Conservation (phyloP, 176 grass and related monocot genomes). For the Cocos nucifera region DNA sequence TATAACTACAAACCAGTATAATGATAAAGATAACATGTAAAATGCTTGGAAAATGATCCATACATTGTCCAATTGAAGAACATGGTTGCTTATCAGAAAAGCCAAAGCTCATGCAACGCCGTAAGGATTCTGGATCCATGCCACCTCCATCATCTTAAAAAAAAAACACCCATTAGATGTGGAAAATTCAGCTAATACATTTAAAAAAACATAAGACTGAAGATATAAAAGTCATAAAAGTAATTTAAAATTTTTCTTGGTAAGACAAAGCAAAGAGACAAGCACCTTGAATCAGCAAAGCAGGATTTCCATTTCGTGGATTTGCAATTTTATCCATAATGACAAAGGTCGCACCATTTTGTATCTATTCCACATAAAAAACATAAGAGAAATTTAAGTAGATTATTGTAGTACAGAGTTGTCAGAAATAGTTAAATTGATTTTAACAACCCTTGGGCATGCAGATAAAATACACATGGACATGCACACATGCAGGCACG, state of each 20-base stretch:
- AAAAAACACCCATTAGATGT: background rate
- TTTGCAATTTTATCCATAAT: conserved; percentile 45
- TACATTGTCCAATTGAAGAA: conserved; percentile 75
- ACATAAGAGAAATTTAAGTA: too few species aligned
- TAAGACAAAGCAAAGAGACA: background rate
- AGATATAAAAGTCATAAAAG: too few species aligned
- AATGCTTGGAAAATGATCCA: background rate
- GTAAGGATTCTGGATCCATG: conserved; percentile 71
- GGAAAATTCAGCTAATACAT: too few species aligned
- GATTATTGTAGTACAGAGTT: too few species aligned
- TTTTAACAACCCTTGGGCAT: too few species aligned
- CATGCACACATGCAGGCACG: too few species aligned
- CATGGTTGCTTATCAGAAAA: conserved; percentile 69
- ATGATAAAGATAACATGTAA: background rate
- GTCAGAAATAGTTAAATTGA: too few species aligned
- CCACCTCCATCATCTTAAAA: conserved; percentile 69
- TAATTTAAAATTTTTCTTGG: too few species aligned
- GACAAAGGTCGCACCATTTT: conserved; percentile 56
- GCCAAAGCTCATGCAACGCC: conserved; percentile 83
- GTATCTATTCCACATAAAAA: conserved; percentile 28
- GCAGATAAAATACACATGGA: too few species aligned
- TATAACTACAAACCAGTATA: background rate
- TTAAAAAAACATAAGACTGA: too few species aligned
- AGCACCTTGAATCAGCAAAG: conserved; percentile 66
- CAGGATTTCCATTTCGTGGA: conserved; percentile 35